These are phyloP conservation scores for Scytalidium sp. DNA, from an alignment of 2,329 filamentous ascomycete species.

Conservation along the genomic window DNA sequence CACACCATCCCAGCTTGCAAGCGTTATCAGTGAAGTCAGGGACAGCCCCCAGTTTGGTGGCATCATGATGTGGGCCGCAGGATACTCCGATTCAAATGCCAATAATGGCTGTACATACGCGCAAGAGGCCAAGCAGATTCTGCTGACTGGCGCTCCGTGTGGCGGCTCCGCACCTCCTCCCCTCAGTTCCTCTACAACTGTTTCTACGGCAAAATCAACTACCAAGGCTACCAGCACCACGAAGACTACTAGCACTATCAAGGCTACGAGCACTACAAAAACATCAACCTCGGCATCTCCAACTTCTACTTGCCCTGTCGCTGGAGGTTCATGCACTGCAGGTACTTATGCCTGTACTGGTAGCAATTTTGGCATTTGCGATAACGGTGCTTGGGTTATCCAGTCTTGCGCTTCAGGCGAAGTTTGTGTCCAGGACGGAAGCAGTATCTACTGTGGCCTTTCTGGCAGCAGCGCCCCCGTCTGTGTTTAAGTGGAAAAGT, in stretches of 20 bases:
- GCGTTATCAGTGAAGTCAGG: conserved; percentile 27
- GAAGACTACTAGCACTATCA: not conserved
- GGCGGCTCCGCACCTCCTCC: not conserved
- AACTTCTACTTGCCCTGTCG: not conserved
- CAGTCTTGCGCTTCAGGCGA: not conserved
- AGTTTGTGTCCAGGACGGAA: not conserved
- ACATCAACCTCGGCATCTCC: conserved; percentile 18
- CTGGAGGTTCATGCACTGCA: not conserved
- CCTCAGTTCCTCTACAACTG: not conserved
- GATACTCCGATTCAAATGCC: conserved; percentile 34
- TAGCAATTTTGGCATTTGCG: not conserved
- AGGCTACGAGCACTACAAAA: not conserved
- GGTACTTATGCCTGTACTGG: not conserved
- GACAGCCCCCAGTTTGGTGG: conserved; percentile 30
- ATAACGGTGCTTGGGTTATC: not conserved
- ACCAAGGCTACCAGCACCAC: conserved; percentile 4
- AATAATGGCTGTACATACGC: conserved; percentile 38
- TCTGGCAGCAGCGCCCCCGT: not conserved
- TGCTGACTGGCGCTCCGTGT: conserved; percentile 29
- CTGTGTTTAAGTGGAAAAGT: not conserved
- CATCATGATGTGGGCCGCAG: conserved; percentile 40
- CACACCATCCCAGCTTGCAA: conserved; percentile 27
- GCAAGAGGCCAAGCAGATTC: conserved; percentile 36
- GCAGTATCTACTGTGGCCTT: not conserved
- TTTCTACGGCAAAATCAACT: not conserved